These are phyloP conservation scores for Davidsoniella eucalypti DNA, from an alignment of 2,329 filamentous ascomycete genomes.

Conservation along the genomic window DNA sequence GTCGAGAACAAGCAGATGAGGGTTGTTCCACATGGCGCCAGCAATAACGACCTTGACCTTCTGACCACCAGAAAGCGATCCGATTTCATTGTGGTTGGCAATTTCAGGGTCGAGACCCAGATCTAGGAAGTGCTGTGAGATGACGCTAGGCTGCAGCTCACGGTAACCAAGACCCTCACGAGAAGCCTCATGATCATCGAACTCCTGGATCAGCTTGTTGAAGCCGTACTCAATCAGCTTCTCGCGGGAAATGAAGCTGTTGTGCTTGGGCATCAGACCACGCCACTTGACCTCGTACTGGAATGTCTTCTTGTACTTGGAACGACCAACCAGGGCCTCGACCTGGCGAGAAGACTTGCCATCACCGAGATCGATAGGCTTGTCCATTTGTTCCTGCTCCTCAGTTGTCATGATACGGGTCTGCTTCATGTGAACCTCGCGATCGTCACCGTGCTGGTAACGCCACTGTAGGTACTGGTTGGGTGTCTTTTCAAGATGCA, in stretches of 20 bases:
- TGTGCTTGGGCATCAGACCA: conserved; percentile 75
- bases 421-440: conserved; percentile 94
- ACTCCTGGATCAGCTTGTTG: conserved; percentile 88
- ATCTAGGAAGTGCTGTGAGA: conserved; percentile 96
- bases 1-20: conserved; percentile 90
- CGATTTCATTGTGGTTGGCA: conserved; percentile 97
- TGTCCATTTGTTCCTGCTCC: conserved; percentile 84
- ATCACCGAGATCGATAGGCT: conserved; percentile 67
- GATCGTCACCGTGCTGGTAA: conserved; percentile 91
- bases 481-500: conserved; percentile 98
- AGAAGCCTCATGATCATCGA: conserved; percentile 97
- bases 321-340: conserved; percentile 81
- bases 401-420: conserved; percentile 75
- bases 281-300: conserved; percentile 98
- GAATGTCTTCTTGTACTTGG: conserved; percentile 98
- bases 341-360: conserved; percentile 63
- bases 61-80: conserved; percentile 86
- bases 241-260: conserved; percentile 83
- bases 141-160: conserved; percentile 78
- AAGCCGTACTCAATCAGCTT: conserved; percentile 76
- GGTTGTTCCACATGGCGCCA: conserved; percentile 97
- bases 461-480: conserved; percentile 99
- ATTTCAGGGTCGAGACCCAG: conserved; percentile 93
- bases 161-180: conserved; percentile 95
- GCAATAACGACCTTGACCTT: conserved; percentile 98